Base-by-base conservation (phyloP, 2,329 filamentous ascomycete species). In the Lecanicillium sp. region DNA sequence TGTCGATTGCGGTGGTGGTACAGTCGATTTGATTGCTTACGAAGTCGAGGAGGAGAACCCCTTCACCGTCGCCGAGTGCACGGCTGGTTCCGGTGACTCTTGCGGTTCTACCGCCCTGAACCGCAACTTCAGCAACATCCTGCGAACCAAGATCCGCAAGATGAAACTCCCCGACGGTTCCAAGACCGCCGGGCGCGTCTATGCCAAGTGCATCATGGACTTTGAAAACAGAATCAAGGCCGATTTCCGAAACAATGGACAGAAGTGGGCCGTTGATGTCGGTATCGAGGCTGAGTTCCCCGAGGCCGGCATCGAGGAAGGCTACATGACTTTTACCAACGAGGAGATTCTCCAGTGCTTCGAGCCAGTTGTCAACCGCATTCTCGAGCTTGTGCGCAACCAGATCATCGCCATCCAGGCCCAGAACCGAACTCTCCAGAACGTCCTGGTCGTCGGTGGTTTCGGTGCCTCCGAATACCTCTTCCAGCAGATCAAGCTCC, bases 161-260 rank as follows among this genome's bases (percentile, higher is more conserved):
- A 97, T 97, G 93, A 97, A 97, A 71, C 77, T 98, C 38, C 90
- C 93, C 1, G 91, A 97, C 62, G 91, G 90, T 39, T 96, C 91
- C 58, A 94, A 91, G 71, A 97, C 90, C 3, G 91, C 93, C n/a
- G 91, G 91, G 36, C 90, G 91, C 68, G 93, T 98, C 47, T 97
- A 97, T 67, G 91, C 91, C 57, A 97, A 97, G 73, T 97, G 91
- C 67, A 97, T 98, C 69, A 97, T 97, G 91, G 93, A 98, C 70
- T 98, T 98, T 61, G 93, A 98, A 74, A 97, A 97, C 79, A 79
- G 93, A 67, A 96, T 98, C 79, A 98, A 98, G 77, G 93, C 93
- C 42, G 93, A 97, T 68, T 98, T 98, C 84, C 83, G 93, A 55
- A 97, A 97, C 74, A 97, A 96, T 67, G 90, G 91, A 42, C 91